Base-by-base conservation (phyloP, 208 protist species). In the Angomonas desouzai region DNA sequence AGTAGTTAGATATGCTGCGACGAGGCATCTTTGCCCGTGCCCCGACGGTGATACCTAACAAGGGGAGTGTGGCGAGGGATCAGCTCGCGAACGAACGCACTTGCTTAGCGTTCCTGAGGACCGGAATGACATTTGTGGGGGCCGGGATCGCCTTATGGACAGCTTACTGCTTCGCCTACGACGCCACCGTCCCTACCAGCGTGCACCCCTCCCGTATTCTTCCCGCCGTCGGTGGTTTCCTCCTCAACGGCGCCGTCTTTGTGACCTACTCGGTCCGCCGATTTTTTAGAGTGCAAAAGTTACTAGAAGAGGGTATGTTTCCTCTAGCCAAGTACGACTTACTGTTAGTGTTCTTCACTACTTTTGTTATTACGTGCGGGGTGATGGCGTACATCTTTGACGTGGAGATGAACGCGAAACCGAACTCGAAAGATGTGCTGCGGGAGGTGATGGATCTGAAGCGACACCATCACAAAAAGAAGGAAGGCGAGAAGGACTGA, bases 81-180 rank as follows among this genome's bases (percentile, higher is more conserved):
- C 63, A 68, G 53, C 63, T 68, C 0, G 63, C 63, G 25, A 68
- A 68, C 33, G 63, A 68, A 23, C 63, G 63, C 16, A 68, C 63
- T 29, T 68, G 55, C 30, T 38, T 68, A 32, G 63, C 63, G 36
- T 68, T 60, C 28, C 55, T 55, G 4, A 47, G 63, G 1, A 68
- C 63, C 6, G 63, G 63, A 18, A 68, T 60, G 63, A 68, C 51
- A 23, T 68, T 68, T 55, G 40, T 68, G 18, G 63, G 63, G 2
- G 63, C 63, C 18, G 63, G 63, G 22, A 60, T 68, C 10, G 63
- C 63, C 11, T 23, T 68, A 9, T 68, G 63, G 63, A 68, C 63
- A 2, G 63, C 63, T 18, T 68, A 68, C 63, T 68, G 63, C 63
- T 68, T 68, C 23, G 63, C 51, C 10, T 68, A 61, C 51, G 56